Percentiles rank a stretch among this genome's conserved stretches.
Conservation (phyloP, 768 basidiomycete genomes). For the Boletus rubescentipes region DNA sequence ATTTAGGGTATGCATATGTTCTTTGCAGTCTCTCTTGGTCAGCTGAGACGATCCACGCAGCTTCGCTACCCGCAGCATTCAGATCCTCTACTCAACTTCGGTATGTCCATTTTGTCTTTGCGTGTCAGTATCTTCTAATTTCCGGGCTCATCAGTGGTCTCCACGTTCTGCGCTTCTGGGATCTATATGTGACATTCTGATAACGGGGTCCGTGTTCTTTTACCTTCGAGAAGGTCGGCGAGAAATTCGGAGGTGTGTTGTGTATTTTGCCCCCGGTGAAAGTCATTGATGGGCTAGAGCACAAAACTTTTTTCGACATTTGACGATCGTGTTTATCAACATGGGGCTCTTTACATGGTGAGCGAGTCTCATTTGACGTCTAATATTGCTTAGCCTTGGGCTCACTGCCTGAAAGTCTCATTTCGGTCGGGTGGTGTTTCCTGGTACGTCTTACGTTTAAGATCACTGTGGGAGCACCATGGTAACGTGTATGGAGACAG, state of each 20-base stretch:
- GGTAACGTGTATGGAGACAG: background rate
- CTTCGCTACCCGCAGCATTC: background rate
- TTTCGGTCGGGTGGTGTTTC: constrained; percentile 9
- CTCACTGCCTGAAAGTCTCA: background rate
- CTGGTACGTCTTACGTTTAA: background rate
- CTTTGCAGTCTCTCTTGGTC: too few relatives aligned
- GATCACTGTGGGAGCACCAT: background rate
- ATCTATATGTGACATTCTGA: constrained; percentile 13
- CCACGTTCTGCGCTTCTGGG: constrained; percentile 30
- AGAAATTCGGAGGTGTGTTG: constrained; percentile 5
- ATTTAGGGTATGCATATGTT: background rate
- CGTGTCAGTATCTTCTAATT: background rate
- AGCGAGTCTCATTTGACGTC: background rate
- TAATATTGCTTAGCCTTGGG: background rate
- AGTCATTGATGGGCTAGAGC: too few relatives aligned
- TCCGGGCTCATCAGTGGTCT: constrained; percentile 12
- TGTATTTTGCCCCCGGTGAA: background rate
- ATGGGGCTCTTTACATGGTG: constrained; percentile 18
- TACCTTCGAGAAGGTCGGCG: constrained; percentile 19
- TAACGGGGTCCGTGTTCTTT: constrained; percentile 22
- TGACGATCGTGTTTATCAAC: constrained; percentile 14
- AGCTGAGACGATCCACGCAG: constrained; percentile 1
- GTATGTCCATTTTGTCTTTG: background rate
- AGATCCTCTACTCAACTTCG: background rate
- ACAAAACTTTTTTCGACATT: constrained; percentile 8